phyloP scores from a whole-genome alignment of 2,329 filamentous ascomycete genomes.

The Arachnopeziza araneosa region DNA sequence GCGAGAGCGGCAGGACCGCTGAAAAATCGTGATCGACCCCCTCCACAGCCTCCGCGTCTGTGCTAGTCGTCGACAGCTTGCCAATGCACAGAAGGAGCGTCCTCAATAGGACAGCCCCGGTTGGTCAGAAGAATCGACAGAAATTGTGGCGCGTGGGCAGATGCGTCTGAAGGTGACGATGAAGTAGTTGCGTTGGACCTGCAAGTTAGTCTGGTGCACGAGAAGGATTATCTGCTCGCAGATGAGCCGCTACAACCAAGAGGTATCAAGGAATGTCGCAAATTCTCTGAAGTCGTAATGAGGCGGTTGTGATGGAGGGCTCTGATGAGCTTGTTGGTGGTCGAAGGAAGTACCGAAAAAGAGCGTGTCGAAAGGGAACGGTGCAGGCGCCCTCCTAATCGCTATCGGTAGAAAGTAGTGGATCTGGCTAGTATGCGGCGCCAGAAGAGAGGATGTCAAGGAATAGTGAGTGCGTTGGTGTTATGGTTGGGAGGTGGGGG shows the following conservation, averaged over 20 bases:
- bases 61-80: constrained; percentile 26
- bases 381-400: constrained; percentile 32
- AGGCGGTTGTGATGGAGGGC: constrained; percentile 1
- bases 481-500: constrained; percentile 6
- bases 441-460: constrained; percentile 17
- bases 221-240: constrained; percentile 7
- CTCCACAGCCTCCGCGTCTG: constrained; percentile 40
- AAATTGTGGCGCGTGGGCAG: constrained; percentile 6
- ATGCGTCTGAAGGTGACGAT: constrained; percentile 2
- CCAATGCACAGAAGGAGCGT: constrained; percentile 28
- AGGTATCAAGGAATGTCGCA: background rate
- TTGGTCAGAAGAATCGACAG: constrained; percentile 1
- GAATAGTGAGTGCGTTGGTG: constrained; percentile 5
- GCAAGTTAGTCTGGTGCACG: constrained; percentile 8
- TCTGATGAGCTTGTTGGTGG: background rate
- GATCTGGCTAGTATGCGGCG: constrained; percentile 11
- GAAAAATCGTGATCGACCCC: constrained; percentile 31
- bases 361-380: constrained; percentile 27
- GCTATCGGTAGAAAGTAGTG: constrained; percentile 17
- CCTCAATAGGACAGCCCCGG: constrained; percentile 31
- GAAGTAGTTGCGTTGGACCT: constrained; percentile 13
- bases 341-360: constrained; percentile 19
- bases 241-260: background rate
- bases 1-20: constrained; percentile 54
- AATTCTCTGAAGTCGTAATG: background rate